A percentile compares a stretch with the other conserved stretches of the same genome.
phyloP scores from a whole-genome alignment of 2,329 filamentous ascomycete species.

The Aspergillus amoenus region DNA sequence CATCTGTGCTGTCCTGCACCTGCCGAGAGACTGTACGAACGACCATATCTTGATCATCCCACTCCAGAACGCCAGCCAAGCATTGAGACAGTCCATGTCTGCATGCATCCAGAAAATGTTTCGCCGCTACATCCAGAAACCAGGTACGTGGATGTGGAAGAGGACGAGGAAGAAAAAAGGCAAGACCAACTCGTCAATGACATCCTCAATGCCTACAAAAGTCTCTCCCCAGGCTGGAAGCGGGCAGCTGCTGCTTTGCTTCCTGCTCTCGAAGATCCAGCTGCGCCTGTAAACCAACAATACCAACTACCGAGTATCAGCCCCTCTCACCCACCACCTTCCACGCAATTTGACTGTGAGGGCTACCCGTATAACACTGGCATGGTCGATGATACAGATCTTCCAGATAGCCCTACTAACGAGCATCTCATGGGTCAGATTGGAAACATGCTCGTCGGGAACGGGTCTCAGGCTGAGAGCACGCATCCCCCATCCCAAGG shows the following conservation, averaged over 20 bases:
- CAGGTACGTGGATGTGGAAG: background rate
- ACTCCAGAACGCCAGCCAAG: background rate
- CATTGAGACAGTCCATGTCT: background rate
- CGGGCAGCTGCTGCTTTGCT: background rate
- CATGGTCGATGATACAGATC: background rate
- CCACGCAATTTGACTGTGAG: background rate
- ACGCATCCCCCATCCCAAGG: background rate
- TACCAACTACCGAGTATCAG: too few species aligned
- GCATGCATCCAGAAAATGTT: background rate
- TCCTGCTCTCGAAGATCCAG: background rate
- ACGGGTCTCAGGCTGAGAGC: background rate
- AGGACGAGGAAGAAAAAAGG: background rate
- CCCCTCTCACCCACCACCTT: background rate
- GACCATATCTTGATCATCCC: too few species aligned
- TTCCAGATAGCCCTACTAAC: background rate
- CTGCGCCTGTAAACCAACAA: background rate
- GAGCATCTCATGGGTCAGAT: background rate
- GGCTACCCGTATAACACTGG: background rate
- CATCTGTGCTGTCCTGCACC: background rate
- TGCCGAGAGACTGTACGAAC: background rate
- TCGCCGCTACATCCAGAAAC: background rate
- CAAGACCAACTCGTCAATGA: background rate
- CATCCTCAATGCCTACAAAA: background rate
- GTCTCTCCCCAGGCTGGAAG: background rate
- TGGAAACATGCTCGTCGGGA: background rate